Evolutionary conservation across 2,329 filamentous ascomycete species (phyloP).

Genomic region (Lasiodiplodia hormozganensis): DNA sequence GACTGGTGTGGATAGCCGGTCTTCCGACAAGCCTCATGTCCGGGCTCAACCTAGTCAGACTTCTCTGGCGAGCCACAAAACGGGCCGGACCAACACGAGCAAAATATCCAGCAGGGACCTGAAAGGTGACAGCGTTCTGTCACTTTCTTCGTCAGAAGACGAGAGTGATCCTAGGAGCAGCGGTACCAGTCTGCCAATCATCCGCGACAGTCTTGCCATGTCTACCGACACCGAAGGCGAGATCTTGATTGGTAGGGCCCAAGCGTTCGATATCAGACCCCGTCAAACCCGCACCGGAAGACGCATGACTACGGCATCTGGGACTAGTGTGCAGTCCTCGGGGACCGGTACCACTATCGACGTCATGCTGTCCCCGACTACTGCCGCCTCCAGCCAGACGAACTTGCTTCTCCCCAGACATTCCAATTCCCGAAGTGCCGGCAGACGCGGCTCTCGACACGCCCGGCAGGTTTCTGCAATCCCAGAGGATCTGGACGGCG

Average conservation of each 20-base stretch:
- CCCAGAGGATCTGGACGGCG: constrained; percentile 43
- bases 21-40: constrained; percentile 9
- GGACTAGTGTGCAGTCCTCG: constrained; percentile 43
- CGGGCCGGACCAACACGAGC: constrained; percentile 11
- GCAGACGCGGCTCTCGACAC: constrained; percentile 40
- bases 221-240: constrained; percentile 40
- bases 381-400: constrained; percentile 34
- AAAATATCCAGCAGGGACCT: constrained; percentile 39
- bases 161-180: constrained; percentile 34
- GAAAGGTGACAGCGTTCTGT: constrained; percentile 48
- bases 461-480: constrained; percentile 48
- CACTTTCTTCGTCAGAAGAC: constrained; percentile 47
- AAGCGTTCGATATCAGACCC: constrained; percentile 45
- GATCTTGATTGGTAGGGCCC: constrained; percentile 46
- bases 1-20: background rate
- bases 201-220: constrained; percentile 42
- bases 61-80: constrained; percentile 3
- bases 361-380: constrained; percentile 45
- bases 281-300: constrained; percentile 22
- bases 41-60: constrained; percentile 13
- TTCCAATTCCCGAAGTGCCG: constrained; percentile 12
- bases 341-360: constrained; percentile 48
- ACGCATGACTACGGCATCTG: constrained; percentile 34
- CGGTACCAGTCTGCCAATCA: constrained; percentile 30
- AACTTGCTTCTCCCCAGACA: constrained; percentile 33